Evolutionary conservation across 345 rosid genomes (phyloP), one percentile per base, ranked within the genome.

Genomic region (Hibiscus mutabilis): DNA sequence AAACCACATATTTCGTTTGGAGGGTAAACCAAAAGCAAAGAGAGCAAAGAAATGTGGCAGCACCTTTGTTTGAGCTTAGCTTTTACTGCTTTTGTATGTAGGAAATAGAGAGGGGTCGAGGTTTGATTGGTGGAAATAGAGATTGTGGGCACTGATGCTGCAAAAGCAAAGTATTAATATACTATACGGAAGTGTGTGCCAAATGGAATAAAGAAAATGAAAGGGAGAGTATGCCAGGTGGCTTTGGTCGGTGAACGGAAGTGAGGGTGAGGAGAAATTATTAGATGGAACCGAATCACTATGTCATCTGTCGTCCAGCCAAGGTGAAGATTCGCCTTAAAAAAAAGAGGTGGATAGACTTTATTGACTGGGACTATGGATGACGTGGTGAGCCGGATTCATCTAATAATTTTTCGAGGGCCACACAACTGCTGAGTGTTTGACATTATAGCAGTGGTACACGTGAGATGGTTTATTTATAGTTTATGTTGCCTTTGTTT

Each of bases 121-220:
- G 78, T 87, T 84, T 80, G 90, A 88, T 87, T 91, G 96, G 88
- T 64, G 57, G 79, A 14, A 42, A 40, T 55, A 71, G 57, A 47
- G 80, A 53, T 19, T 59, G 80, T 74, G 83, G 86, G 86, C 79
- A 72, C 81, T 40, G 74, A 68, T 37, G 74, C 73, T 2, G 75
- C 75, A 12, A 58, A 46, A 68, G 22, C 57, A 68, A 71, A 77
- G 60, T 1, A 8, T 7, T 37, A 37, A 37, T 37, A 7, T 37
- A 37, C 42, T 37, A 37, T 37, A 7, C 42, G 11, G 10, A 37
- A 37, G 42, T 37, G 42, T 37, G 42, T 37, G 42, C 10, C 35
- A 7, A 31, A 52, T 2, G 52, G 52, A 47, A 14, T 2, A 9
- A 15, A 44, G 49, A 44, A 44, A 44, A 44, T 46, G 51, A 46